Conservation (phyloP, 2,329 filamentous ascomycete species). For the Kalaharituber pfeilii region DNA sequence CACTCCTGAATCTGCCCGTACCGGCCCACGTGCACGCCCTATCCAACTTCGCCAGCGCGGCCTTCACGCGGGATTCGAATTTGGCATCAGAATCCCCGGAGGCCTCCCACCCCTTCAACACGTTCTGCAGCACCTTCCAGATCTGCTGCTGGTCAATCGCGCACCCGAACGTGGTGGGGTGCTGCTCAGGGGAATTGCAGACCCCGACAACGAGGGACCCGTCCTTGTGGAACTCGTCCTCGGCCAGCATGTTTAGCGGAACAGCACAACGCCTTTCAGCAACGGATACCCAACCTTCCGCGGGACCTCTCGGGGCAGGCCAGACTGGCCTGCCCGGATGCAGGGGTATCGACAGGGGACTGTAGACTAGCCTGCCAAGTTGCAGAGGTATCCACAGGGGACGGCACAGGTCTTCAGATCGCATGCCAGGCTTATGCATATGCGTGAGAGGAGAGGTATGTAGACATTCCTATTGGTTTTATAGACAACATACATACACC, state of each 20-base stretch:
- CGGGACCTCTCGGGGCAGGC: too few relatives aligned
- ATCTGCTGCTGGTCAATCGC: constrained; percentile 39
- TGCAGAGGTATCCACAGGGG: too few relatives aligned
- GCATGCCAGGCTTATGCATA: too few relatives aligned
- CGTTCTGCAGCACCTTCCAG: constrained; percentile 29
- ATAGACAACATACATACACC: too few relatives aligned
- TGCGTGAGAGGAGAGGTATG: too few relatives aligned
- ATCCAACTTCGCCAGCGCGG: constrained; percentile 33
- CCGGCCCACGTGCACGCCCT: constrained; percentile 34
- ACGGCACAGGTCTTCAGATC: too few relatives aligned
- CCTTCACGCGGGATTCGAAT: constrained; percentile 25
- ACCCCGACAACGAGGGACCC: constrained; percentile 39
- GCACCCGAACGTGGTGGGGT: constrained; percentile 38
- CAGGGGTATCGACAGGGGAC: too few relatives aligned
- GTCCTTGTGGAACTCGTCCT: constrained; percentile 35
- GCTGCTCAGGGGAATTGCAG: constrained; percentile 42
- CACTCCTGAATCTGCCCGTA: constrained; percentile 35
- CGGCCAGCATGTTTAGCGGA: constrained; percentile 39
- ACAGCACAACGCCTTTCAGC: constrained; percentile 37
- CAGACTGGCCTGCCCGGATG: too few relatives aligned
- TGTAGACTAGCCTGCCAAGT: too few relatives aligned
- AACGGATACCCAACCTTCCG: constrained; percentile 36
- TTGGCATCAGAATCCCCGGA: constrained; percentile 11
- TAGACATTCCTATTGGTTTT: too few relatives aligned
- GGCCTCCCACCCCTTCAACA: constrained; percentile 23